Percentiles rank a stretch among this genome's conserved stretches.
Evolutionary conservation across 441 rosid species (phyloP).

Genomic region (Eruca vesicaria): DNA sequence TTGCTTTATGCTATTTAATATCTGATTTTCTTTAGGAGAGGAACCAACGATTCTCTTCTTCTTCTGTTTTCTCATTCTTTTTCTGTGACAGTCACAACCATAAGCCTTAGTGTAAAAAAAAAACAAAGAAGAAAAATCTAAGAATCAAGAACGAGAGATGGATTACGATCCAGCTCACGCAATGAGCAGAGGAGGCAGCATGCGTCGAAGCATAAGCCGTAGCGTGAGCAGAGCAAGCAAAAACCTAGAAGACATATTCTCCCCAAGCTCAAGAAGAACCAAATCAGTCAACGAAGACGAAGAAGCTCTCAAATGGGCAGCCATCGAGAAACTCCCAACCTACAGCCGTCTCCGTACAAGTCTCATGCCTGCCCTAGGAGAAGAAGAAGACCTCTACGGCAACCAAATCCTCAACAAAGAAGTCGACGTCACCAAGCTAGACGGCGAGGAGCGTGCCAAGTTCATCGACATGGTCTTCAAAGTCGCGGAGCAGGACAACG

Average conservation of each 20-base stretch:
- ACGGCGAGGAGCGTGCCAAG: conserved; percentile 49
- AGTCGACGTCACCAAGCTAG: conserved; percentile 74
- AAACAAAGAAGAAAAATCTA: not conserved
- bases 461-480: conserved; percentile 62
- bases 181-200: conserved; percentile 34
- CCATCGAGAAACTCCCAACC: conserved; percentile 80
- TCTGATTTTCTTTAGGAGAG: not conserved
- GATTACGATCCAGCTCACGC: conserved; percentile 30
- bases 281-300: conserved; percentile 58
- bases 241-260: conserved; percentile 64
- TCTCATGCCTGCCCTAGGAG: conserved; percentile 47
- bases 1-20: not conserved
- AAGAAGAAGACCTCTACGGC: conserved; percentile 39
- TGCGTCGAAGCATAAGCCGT: conserved; percentile 50
- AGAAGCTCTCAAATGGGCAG: conserved; percentile 93
- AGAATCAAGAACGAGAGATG: conserved; percentile 15
- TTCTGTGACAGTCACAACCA: not conserved
- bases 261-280: conserved; percentile 43
- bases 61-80: not conserved
- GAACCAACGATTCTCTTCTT: not conserved
- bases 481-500: conserved; percentile 78
- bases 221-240: conserved; percentile 61
- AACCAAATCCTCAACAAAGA: conserved; percentile 34
- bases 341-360: conserved; percentile 68
- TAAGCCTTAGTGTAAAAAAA: not conserved